Base-by-base conservation (phyloP, 2,329 filamentous ascomycete genomes). In the Neofusicoccum laricinum region DNA sequence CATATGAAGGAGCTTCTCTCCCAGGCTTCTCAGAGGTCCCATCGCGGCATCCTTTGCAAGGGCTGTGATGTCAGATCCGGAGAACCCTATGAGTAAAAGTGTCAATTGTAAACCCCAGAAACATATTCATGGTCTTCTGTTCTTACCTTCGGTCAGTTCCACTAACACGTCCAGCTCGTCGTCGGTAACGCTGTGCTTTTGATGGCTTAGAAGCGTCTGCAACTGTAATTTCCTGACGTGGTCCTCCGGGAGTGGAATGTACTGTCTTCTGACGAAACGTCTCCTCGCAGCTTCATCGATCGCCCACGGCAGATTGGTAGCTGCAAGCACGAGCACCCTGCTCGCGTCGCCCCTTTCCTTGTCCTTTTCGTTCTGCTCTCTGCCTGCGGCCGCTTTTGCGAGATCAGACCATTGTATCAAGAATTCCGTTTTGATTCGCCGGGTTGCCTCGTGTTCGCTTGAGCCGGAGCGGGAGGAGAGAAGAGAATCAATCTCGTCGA, bases 21-120 rank as follows among this genome's bases (percentile, higher is more conserved):
- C 95, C 2, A 98, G 82, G 61, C 92, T 94, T 36, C 95, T 87
- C 12, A 99, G 81, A 0, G 95, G 95, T 0, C 95, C 94, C 95
- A 99, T 99, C 2, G 95, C 95, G 8, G 95, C 95, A 74, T 99
- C 95, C 78, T 99, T 99, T 7, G 95, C 95, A 8, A 99, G 82
- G 1, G 95, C 93, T 21, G 95, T 98, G 68, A 99, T 97, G 72
- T 99, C 95, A 1, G 93, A 97, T 49, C 95, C 95, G 8, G 93
- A 97, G 79, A 97, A 99, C n/a, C 93, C 93, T 97, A 69, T 1
- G 48, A 21, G 19, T 49, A 19, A 34, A 4, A 5, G 8, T n/a
- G 34, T 43, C 3, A 51, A 48, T 55, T 30, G 25, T 30, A 30
- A 30, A 4, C n/a, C 34, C 15, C 32, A 51, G 30, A 10, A 15